phyloP scores from a whole-genome alignment of 208 protist species.

The Leishmania braziliensis region DNA sequence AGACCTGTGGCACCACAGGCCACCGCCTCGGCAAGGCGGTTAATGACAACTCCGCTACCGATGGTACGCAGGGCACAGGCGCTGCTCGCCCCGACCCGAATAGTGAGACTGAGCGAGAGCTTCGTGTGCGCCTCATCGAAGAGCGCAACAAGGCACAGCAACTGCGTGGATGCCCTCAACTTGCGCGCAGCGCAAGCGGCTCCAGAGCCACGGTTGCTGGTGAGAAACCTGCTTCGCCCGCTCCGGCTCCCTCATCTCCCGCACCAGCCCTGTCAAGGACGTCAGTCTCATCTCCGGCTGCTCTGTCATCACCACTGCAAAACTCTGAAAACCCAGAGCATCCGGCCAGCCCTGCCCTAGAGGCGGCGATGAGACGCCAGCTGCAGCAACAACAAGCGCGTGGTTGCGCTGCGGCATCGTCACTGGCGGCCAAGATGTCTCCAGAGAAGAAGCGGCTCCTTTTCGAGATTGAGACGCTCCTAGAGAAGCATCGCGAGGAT shows the following conservation, averaged over 20 bases:
- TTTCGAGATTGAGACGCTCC: slow-evolving; percentile 55
- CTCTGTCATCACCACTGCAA: not conserved
- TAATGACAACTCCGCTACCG: not conserved
- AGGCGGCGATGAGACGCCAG: slow-evolving; percentile 76
- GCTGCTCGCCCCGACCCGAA: slow-evolving; percentile 26
- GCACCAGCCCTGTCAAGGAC: not conserved
- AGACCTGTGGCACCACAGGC: slow-evolving; percentile 7
- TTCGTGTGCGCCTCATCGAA: slow-evolving; percentile 42
- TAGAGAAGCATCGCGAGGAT: slow-evolving; percentile 45
- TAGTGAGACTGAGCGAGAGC: slow-evolving; percentile 42
- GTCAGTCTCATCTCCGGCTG: not conserved
- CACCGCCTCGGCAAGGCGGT: slow-evolving; percentile 16
- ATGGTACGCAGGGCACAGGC: not conserved
- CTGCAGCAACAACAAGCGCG: slow-evolving; percentile 41
- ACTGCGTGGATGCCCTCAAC: slow-evolving; percentile 17
- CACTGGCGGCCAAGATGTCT: slow-evolving; percentile 27
- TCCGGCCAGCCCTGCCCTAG: slow-evolving; percentile 57
- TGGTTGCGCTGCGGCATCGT: not conserved
- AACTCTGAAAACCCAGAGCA: not conserved
- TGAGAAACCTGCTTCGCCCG: not conserved
- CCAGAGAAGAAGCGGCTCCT: slow-evolving; percentile 61
- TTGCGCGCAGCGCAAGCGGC: not conserved
- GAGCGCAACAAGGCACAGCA: slow-evolving; percentile 42
- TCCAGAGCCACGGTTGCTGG: not conserved
- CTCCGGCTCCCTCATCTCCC: not conserved